Base-by-base conservation (phyloP, 768 basidiomycete genomes). In the Boletellus emodensis region DNA sequence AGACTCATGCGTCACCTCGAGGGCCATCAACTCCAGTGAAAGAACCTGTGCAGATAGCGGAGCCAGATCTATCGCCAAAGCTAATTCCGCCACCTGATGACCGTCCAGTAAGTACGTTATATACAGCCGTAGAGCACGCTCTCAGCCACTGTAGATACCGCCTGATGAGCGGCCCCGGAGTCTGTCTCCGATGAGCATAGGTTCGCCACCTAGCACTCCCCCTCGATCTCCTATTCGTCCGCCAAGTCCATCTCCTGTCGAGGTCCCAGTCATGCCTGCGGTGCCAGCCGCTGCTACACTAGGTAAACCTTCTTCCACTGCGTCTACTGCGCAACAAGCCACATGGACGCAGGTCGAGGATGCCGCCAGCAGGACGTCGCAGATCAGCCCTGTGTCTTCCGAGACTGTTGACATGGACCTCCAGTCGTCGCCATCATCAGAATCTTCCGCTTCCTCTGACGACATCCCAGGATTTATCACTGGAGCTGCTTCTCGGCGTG, bases 141-240 rank as follows among this genome's bases (percentile, higher is more conserved):
- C 67, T 70, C 61, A 68, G 64, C n/a, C 48, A 28, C 36, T 46
- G 61, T 63, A 62, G 69, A 70, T 57, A 68, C 54, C 51, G 38
- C 46, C 45, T 42, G 57, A 57, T 37, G 67, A 64, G 46, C 66
- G 49, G 45, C 72, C 75, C 15, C 69, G 79, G 49, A 84, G 77
- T 64, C 67, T 80, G 40, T 80, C 81, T 42, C 81, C 80, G 1
- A 83, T 82, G 81, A 84, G 83, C 48, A 71, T 84, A 38, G 81
- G 77, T 55, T 80, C 80, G 7, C 62, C 73, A 7, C 55, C 68
- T 15, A 73, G 70, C 52, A 72, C 72, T 10, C 72, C 73, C 33
- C 53, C 66, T 39, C 65, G 56, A 30, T 56, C 64, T 4, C 64
- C 59, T 6, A 33, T 51, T 28, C 44, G 6, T n/a, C 36, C 46